Base-by-base conservation (phyloP, 257 asterid genomes). In the Cordia subcordata region DNA sequence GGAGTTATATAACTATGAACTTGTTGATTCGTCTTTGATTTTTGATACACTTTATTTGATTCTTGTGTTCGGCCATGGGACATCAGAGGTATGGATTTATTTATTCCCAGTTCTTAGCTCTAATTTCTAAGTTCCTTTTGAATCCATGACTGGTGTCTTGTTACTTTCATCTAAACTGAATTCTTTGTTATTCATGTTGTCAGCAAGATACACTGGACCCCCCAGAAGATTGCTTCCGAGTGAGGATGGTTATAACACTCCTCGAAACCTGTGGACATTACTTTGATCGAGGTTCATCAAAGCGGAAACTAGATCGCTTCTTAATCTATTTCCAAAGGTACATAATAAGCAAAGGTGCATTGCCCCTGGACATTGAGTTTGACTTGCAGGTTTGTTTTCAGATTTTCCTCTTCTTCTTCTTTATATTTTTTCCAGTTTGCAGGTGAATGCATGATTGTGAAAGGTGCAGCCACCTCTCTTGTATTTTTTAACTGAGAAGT, bases 251-350 rank as follows among this genome's bases (percentile, higher is more conserved):
- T 56, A 63, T 89, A 68, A 83, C 86, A 50, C 99, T 93, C 78
- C 96, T 93, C 61, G 90, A 86, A 84, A 89, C 99, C 8, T 89
- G 99, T 63, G 99, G 99, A 60, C 99, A 93, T 73, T 93, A 93
- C 78, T 93, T 93, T 82, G 96, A 83, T 73, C 81, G 95, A 75
- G 99, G 99, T 67, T 89, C 97, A 17, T 86, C 99, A 20, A 93
- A 89, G 79, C 81, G 96, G 78, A 93, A 93, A 72, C 99, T 93
- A 19, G 99, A 93, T 72, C 88, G 95, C 47, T 93, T 93, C 80
- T 76, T 93, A 81, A 79, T 86, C 68, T 88, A 93, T 75, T 93
- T 88, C 83, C 99, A 93, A 76, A 85, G 92, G 75, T 93, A 86
- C 74, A 83, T 89, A 72, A 71, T 93, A 67, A 75, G 79, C 75